phyloP scores from a whole-genome alignment of 805 yeast genomes.

The Saccharomyces kudriavzevii region DNA sequence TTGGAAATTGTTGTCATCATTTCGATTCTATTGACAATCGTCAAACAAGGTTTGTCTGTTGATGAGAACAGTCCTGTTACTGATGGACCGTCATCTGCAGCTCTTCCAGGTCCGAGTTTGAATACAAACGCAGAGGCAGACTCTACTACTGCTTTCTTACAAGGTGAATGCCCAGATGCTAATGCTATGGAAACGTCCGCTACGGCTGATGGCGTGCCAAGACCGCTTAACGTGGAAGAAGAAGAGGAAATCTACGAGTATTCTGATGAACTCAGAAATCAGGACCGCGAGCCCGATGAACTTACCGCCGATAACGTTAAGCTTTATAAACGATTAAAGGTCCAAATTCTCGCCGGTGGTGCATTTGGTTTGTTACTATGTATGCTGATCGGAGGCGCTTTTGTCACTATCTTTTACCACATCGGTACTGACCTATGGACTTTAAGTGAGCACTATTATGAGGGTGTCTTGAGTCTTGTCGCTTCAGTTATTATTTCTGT shows the following conservation, averaged over 20 bases:
- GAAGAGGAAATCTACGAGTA: conserved; percentile 25
- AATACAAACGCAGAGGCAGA: not conserved
- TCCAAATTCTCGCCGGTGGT: conserved; percentile 83
- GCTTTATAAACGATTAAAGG: conserved; percentile 39
- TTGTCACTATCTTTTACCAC: conserved; percentile 61
- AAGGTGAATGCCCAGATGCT: not conserved
- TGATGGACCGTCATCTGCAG: not conserved
- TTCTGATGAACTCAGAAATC: conserved; percentile 4
- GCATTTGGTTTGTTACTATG: conserved; percentile 61
- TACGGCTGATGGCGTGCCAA: not conserved
- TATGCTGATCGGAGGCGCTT: conserved; percentile 60
- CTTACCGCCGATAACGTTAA: conserved; percentile 22
- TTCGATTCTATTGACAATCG: conserved; percentile 63
- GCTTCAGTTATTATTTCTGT: conserved; percentile 73
- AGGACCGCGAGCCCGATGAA: conserved; percentile 9
- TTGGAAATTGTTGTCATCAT: conserved; percentile 69
- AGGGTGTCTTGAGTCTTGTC: conserved; percentile 69
- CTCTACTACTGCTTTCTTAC: not conserved
- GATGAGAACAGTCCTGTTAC: conserved; percentile 18
- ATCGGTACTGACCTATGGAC: conserved; percentile 85
- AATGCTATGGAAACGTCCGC: not conserved
- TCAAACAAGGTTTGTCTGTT: conserved; percentile 48
- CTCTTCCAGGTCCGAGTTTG: not conserved
- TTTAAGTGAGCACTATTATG: conserved; percentile 81
- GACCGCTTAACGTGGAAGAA: conserved; percentile 14